Evolutionary conservation across 2,329 filamentous ascomycete genomes (phyloP).

Genomic region (Coniochaeta sp.): DNA sequence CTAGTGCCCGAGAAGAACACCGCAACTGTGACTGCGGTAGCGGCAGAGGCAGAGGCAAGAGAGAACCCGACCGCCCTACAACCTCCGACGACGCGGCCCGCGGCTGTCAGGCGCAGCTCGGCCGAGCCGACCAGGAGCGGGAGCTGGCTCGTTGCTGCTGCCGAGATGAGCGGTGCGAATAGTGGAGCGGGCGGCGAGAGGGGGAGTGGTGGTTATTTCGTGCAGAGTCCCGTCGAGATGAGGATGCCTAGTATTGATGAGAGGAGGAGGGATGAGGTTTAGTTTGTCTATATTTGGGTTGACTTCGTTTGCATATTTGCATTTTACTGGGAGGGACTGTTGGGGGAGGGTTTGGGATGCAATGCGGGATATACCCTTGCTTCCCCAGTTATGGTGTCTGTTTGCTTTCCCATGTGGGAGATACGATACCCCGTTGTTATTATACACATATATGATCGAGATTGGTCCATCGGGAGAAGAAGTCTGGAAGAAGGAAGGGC

Average conservation of each 20-base stretch:
- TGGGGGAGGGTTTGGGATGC: too few relatives aligned
- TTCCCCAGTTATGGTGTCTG: too few relatives aligned
- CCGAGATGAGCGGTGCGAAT: neutral
- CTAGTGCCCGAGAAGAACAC: too few relatives aligned
- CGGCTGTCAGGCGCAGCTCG: constrained; percentile 7
- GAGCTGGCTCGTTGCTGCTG: neutral
- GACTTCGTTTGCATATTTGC: too few relatives aligned
- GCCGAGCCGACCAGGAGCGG: neutral
- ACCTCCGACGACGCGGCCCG: constrained; percentile 1
- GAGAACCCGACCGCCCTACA: constrained; percentile 19
- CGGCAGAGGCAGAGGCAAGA: constrained; percentile 20
- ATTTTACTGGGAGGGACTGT: too few relatives aligned
- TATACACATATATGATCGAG: too few relatives aligned
- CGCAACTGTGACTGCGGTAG: constrained; percentile 21
- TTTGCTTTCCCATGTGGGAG: too few relatives aligned
- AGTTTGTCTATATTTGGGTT: too few relatives aligned
- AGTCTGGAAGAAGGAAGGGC: too few relatives aligned
- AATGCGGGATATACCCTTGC: too few relatives aligned
- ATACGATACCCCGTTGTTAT: too few relatives aligned
- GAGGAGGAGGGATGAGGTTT: neutral
- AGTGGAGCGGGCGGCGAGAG: neutral
- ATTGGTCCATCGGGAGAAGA: too few relatives aligned
- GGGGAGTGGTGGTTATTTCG: neutral
- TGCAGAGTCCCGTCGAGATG: constrained; percentile 7
- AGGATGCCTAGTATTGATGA: neutral